These are phyloP conservation scores for Glonium stellatum DNA, from an alignment of 495 filamentous ascomycete genomes.

Conservation along the genomic window DNA sequence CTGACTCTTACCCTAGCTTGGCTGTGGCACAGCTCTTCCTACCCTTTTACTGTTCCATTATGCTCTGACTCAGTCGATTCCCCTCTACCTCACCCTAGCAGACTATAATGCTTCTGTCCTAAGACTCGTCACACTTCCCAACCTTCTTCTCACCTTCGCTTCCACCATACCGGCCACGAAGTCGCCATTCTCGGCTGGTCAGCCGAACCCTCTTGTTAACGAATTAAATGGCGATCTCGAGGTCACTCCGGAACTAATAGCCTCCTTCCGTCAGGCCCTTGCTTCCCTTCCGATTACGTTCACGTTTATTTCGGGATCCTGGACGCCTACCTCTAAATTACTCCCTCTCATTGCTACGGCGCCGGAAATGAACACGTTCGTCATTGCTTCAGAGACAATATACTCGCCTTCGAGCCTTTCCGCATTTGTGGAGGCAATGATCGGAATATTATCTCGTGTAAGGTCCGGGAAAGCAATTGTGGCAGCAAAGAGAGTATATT, in stretches of 20 bases:
- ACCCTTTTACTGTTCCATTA: conserved; percentile 69
- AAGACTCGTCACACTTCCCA: conserved; percentile 79
- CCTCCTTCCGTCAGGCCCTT: conserved; percentile 56
- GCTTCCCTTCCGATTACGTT: conserved; percentile 50
- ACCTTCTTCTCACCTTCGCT: conserved; percentile 79
- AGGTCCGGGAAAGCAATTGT: conserved; percentile 60
- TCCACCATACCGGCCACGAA: conserved; percentile 35
- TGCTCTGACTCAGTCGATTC: conserved; percentile 44
- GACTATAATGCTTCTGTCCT: conserved; percentile 89
- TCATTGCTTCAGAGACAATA: conserved; percentile 90
- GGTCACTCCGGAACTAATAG: conserved; percentile 56
- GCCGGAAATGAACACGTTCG: conserved; percentile 41
- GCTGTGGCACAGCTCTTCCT: conserved; percentile 85
- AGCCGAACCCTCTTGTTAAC: conserved; percentile 15
- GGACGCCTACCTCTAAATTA: conserved; percentile 48
- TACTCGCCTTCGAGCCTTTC: conserved; percentile 72
- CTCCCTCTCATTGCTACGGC: conserved; percentile 17
- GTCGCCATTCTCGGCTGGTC: conserved; percentile 19
- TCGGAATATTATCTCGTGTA: conserved; percentile 54
- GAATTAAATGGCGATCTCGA: conserved; percentile 59
- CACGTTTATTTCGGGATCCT: conserved; percentile 74
- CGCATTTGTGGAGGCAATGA: conserved; percentile 67
- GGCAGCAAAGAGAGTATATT: conserved; percentile 89
- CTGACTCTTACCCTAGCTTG: conserved; percentile 51
- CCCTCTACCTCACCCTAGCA: conserved; percentile 62